Conservation (phyloP, 331 rosid genomes). For the Quercus phellos region DNA sequence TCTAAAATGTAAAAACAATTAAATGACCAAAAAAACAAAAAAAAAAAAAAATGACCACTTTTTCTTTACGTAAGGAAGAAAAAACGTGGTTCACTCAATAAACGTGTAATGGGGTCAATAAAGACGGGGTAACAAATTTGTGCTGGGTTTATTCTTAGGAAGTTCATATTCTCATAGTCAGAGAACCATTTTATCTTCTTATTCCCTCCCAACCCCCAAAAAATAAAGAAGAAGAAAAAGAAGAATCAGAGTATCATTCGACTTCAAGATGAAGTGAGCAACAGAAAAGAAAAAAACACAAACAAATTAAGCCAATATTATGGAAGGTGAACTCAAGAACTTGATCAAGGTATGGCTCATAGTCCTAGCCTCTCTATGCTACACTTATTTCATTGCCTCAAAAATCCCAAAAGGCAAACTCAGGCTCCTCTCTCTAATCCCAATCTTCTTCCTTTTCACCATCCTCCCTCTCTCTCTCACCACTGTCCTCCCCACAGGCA, state of each 20-base stretch:
- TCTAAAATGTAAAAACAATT: too few species aligned
- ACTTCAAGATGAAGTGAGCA: not conserved
- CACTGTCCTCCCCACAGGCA: slow-evolving; percentile 36
- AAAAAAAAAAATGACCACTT: too few species aligned
- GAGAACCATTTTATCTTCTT: too few species aligned
- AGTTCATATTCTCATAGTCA: too few species aligned
- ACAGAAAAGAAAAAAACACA: not conserved
- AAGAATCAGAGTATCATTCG: not conserved
- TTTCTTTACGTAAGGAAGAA: too few species aligned
- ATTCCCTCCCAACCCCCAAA: too few species aligned
- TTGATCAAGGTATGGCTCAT: slow-evolving; percentile 25
- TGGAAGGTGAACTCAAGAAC: slow-evolving; percentile 16
- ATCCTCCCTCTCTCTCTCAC: slow-evolving; percentile 41
- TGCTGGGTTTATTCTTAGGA: too few species aligned
- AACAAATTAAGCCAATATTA: not conserved
- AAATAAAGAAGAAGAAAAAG: too few species aligned
- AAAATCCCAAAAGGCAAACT: slow-evolving; percentile 42
- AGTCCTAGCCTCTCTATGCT: slow-evolving; percentile 29
- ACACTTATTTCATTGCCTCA: slow-evolving; percentile 41
- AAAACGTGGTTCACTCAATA: too few species aligned
- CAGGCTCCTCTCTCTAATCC: slow-evolving; percentile 39
- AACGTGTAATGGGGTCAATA: too few species aligned
- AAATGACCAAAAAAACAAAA: too few species aligned
- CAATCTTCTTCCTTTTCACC: slow-evolving; percentile 37
- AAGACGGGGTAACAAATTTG: too few species aligned